A percentile compares a stretch with the other conserved stretches of the same genome.
These are phyloP conservation scores for Calycina marina DNA, from an alignment of 2,329 filamentous ascomycete species.

Conservation along the genomic window DNA sequence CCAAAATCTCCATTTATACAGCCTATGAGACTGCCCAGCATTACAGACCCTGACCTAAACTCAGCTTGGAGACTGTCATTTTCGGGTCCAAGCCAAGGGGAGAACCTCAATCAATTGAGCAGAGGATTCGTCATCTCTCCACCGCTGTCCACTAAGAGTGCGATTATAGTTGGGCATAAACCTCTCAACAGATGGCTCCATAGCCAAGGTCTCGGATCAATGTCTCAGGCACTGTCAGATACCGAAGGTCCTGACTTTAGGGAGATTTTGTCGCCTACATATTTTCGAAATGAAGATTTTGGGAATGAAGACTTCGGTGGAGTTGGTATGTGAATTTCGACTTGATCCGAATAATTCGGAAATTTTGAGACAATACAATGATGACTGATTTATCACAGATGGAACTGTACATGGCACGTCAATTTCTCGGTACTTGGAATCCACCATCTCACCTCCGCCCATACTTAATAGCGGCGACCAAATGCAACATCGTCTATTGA, in stretches of 20 bases:
- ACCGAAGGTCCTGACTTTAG: slow-evolving; percentile 8
- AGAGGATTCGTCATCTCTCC: slow-evolving; percentile 8
- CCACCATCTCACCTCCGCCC: no score
- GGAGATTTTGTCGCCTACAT: no score
- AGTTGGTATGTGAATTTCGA: no score
- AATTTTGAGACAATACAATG: no score
- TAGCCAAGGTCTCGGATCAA: slow-evolving; percentile 12
- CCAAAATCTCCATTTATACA: slow-evolving; percentile 12
- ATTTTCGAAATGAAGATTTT: no score
- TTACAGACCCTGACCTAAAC: slow-evolving; percentile 6
- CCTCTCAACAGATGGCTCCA: slow-evolving; percentile 12
- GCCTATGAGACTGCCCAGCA: slow-evolving; percentile 16
- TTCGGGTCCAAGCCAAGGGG: slow-evolving; percentile 12
- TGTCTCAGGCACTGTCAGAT: slow-evolving; percentile 7
- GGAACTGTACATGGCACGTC: no score
- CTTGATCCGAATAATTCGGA: no score
- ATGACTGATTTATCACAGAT: no score
- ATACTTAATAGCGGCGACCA: no score
- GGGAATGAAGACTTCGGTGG: slow-evolving; percentile 17
- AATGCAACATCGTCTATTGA: no score
- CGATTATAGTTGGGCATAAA: slow-evolving; percentile 1
- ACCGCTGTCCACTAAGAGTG: slow-evolving; percentile 3
- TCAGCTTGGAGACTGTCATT: slow-evolving; percentile 23
- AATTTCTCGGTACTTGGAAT: no score
- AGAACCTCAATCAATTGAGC: slow-evolving; percentile 17